Base-by-base conservation (phyloP, 805 yeast species). In the Suhomyces sp. region DNA sequence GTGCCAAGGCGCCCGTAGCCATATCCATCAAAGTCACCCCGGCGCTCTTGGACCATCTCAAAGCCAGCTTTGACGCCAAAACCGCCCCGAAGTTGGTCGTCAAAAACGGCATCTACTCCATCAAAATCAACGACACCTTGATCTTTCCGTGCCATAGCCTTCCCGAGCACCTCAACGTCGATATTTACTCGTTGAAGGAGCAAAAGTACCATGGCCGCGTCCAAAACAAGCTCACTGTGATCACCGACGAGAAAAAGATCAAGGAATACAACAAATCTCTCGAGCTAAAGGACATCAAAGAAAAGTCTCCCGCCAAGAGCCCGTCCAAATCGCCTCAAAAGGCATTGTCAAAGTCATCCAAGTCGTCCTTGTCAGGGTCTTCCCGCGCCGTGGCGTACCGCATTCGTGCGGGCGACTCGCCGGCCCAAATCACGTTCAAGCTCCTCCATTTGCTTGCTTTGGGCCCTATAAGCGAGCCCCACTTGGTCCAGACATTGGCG, bases 401-500 rank as follows among this genome's bases (percentile, higher is more conserved):
- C 19, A 10, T 38, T 27, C 15, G 15, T 8, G 33, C 48, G 5
- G 5, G 40, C 9, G 56, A 54, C 29, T 13, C 49, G 12, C 33
- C 49, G 9, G 38, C 54, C 17, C 40, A 29, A 22, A 26, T 49
- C 19, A 23, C 53, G 15, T 17, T 33, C 58, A 73, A 78, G 49
- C 67, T 81, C 38, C 59, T 79, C 22, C 78, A 78, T 55, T 62
- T 76, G 24, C 59, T 81, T 36, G 81, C 85, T 1, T 62, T 81
- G 42, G 85, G 83, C 1, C 83, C 85, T 2, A 63, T 67, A 15
- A 60, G 79, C 0, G 56, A 63, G 1, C 57, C 61, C 2, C 66
- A 65, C 1, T 57, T 81, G 10, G 54, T 66, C 7, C 55, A 57
- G 13, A 44, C 46, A 4, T 47, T 57, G 40, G 47, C 47, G 31